These are phyloP conservation scores for Dichotomocladium elegans DNA, from an alignment of 371 early-diverging fungal genomes.

Conservation along the genomic window DNA sequence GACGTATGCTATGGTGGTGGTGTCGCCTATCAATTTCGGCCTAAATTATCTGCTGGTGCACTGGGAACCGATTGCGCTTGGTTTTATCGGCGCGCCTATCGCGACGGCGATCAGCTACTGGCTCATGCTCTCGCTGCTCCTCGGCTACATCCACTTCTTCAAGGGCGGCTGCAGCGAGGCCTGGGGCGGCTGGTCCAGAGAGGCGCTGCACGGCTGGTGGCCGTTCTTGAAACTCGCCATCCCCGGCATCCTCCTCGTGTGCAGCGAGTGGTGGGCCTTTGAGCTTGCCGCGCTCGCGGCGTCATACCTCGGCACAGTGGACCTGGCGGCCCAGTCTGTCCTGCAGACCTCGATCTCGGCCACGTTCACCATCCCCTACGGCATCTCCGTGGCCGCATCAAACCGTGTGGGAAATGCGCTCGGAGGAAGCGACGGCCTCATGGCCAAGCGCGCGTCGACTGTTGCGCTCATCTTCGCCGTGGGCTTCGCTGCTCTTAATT, in stretches of 20 bases:
- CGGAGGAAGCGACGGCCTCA: slow-evolving; percentile 32
- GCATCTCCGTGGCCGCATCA: slow-evolving; percentile 64
- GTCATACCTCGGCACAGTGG: slow-evolving; percentile 65
- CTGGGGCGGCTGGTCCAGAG: slow-evolving; percentile 64
- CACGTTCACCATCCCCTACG: slow-evolving; percentile 67
- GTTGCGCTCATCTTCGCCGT: slow-evolving; percentile 46
- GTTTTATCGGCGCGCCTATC: slow-evolving; percentile 78
- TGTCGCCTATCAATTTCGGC: slow-evolving; percentile 61
- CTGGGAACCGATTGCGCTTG: slow-evolving; percentile 52
- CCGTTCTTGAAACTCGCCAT: slow-evolving; percentile 65
- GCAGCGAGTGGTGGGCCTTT: slow-evolving; percentile 72
- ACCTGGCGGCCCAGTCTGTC: slow-evolving; percentile 75
- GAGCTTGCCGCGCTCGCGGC: slow-evolving; percentile 78
- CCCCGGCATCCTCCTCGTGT: slow-evolving; percentile 44
- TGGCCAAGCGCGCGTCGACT: slow-evolving; percentile 41
- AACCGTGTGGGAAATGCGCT: slow-evolving; percentile 73
- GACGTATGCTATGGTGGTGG: slow-evolving; percentile 58
- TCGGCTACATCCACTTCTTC: slow-evolving; percentile 53
- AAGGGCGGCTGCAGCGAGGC: slow-evolving; percentile 54
- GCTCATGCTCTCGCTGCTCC: slow-evolving; percentile 54
- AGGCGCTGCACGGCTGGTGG: slow-evolving; percentile 53
- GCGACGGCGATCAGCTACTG: slow-evolving; percentile 68
- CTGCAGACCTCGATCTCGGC: slow-evolving; percentile 67
- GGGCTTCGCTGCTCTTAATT: slow-evolving; percentile 38
- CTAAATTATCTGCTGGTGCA: slow-evolving; percentile 68